Conservation (phyloP, 2,329 filamentous ascomycete species). For the Colletotrichum tanaceti region DNA sequence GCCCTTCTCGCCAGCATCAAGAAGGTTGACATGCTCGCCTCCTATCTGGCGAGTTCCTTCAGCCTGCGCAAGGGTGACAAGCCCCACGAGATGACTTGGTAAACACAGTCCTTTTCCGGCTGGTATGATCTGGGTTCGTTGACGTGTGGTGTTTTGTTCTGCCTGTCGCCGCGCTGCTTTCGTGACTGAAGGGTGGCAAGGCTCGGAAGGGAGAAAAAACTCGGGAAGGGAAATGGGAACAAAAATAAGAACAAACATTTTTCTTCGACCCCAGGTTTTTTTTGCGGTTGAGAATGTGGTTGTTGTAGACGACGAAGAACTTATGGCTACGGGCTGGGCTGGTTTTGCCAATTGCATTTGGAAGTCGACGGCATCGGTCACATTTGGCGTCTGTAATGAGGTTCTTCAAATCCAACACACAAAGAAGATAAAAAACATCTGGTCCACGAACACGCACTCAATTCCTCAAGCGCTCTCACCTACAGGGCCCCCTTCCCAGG, state of each 20-base stretch:
- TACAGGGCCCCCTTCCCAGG: not conserved
- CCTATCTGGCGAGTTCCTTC: constrained; percentile 96
- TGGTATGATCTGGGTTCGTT: constrained; percentile 30
- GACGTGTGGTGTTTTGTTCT: constrained; percentile 23
- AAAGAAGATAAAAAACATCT: constrained; percentile 59
- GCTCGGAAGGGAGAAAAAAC: constrained; percentile 28
- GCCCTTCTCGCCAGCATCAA: constrained; percentile 94
- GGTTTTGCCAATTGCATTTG: constrained; percentile 74
- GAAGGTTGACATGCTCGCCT: constrained; percentile 94
- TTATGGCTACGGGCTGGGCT: constrained; percentile 54
- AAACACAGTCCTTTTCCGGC: constrained; percentile 60
- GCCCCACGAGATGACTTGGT: constrained; percentile 99
- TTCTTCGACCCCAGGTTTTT: constrained; percentile 30
- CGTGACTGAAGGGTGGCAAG: constrained; percentile 24
- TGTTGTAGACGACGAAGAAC: constrained; percentile 41
- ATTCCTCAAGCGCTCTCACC: not conserved
- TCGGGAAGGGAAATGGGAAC: constrained; percentile 21
- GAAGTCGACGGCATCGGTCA: constrained; percentile 73
- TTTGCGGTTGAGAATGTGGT: constrained; percentile 28
- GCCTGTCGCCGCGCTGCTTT: constrained; percentile 20
- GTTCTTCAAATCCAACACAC: constrained; percentile 64
- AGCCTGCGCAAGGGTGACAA: constrained; percentile 99
- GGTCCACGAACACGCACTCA: constrained; percentile 29
- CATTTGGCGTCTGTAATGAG: constrained; percentile 75
- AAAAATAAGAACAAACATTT: constrained; percentile 24